Conservation (phyloP, 306 rosid species). For the Delonix regia region DNA sequence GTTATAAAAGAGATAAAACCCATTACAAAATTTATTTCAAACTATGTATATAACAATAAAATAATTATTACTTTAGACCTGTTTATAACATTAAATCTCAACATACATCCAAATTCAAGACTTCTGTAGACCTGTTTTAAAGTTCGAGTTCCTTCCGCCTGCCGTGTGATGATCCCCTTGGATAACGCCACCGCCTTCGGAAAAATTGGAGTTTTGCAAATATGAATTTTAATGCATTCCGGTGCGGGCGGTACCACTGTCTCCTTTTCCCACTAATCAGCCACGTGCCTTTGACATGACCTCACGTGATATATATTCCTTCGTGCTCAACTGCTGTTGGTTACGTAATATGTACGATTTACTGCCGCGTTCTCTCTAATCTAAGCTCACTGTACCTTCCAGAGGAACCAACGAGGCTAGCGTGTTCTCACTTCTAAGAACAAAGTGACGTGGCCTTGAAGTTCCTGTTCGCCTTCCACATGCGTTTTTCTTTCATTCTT, state of each 20-base stretch:
- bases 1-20: too few relatives aligned
- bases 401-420: not conserved
- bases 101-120: not conserved
- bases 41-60: too few relatives aligned
- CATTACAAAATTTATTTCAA: too few relatives aligned
- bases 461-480: constrained; percentile 40
- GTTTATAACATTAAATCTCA: too few relatives aligned
- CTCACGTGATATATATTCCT: constrained; percentile 9
- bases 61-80: too few relatives aligned
- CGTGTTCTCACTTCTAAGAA: not conserved
- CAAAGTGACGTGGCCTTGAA: constrained; percentile 42
- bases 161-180: not conserved
- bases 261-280: not conserved
- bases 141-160: not conserved
- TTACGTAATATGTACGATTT: not conserved
- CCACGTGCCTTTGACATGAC: constrained; percentile 26
- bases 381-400: not conserved
- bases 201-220: not conserved
- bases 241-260: not conserved
- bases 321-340: constrained; percentile 30
- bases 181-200: not conserved
- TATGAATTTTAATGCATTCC: not conserved
- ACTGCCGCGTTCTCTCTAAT: not conserved
- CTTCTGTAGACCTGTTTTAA: not conserved
- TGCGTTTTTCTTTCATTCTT: not conserved